Percentiles rank a stretch among this genome's conserved stretches.
Evolutionary conservation across 768 basidiomycete species (phyloP).

Genomic region (Boletus vinaceobasis): DNA sequence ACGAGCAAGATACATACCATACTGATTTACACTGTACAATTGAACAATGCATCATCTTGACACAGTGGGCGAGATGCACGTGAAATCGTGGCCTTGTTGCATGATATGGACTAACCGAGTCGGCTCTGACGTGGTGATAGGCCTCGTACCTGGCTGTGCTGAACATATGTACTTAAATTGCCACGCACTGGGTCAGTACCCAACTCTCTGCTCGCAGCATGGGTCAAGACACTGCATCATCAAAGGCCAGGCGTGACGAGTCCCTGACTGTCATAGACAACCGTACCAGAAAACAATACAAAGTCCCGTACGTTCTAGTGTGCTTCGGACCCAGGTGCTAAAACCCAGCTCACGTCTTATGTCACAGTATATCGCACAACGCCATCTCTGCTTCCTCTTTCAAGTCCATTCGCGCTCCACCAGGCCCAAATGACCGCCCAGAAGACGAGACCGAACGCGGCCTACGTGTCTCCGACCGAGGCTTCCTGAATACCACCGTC

Average conservation of each 20-base stretch:
- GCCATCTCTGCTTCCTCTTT: slow-evolving; percentile 77
- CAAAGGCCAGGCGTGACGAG: slow-evolving; percentile 19
- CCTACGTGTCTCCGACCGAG: slow-evolving; percentile 73
- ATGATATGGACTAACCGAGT: neutral
- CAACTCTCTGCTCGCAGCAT: slow-evolving; percentile 4
- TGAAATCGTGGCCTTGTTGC: neutral
- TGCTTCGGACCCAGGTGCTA: neutral
- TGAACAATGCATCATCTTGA: neutral
- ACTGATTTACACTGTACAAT: slow-evolving; percentile 3
- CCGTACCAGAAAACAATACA: slow-evolving; percentile 77
- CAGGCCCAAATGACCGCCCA: slow-evolving; percentile 56
- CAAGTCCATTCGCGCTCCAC: slow-evolving; percentile 66
- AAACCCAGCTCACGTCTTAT: neutral
- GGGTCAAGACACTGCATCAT: slow-evolving; percentile 24
- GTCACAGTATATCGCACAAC: slow-evolving; percentile 70
- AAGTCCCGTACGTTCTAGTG: slow-evolving; percentile 56
- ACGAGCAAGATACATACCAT: slow-evolving; percentile 17
- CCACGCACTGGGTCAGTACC: neutral
- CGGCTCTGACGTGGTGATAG: neutral
- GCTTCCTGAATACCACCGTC: slow-evolving; percentile 81
- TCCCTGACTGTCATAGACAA: slow-evolving; percentile 74
- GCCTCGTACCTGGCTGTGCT: too few relatives aligned
- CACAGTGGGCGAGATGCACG: neutral
- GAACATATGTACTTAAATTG: neutral
- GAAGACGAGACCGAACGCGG: slow-evolving; percentile 86